phyloP scores from a whole-genome alignment of 2,329 filamentous ascomycete genomes.

The Diplodia sapinea region DNA sequence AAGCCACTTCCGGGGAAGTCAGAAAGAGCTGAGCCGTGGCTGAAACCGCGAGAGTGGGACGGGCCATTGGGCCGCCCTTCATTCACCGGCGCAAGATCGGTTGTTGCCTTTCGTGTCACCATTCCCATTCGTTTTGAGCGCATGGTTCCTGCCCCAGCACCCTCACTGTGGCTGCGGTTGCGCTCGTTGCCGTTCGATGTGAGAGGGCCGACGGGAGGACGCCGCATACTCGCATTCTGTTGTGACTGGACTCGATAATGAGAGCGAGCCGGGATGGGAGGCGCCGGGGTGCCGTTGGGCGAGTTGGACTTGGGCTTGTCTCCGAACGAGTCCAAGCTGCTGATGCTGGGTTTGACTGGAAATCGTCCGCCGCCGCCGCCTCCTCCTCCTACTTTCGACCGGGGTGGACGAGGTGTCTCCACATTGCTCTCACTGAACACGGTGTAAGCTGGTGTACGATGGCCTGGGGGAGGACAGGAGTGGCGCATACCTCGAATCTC shows the following conservation, averaged over 20 bases:
- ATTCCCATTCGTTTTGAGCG: constrained; percentile 67
- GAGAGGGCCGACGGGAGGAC: constrained; percentile 75
- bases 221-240: constrained; percentile 66
- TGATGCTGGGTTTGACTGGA: constrained; percentile 70
- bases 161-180: constrained; percentile 67
- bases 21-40: constrained; percentile 59
- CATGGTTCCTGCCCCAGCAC: constrained; percentile 57
- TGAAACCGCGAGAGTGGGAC: constrained; percentile 63
- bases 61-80: constrained; percentile 59
- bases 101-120: constrained; percentile 42
- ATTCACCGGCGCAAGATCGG: constrained; percentile 60
- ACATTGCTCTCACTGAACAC: constrained; percentile 69
- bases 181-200: constrained; percentile 70
- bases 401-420: constrained; percentile 77
- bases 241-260: constrained; percentile 79
- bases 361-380: constrained; percentile 58
- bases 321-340: constrained; percentile 64
- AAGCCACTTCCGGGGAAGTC: constrained; percentile 33
- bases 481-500: constrained; percentile 49
- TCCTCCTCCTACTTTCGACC: constrained; percentile 47
- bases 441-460: constrained; percentile 32
- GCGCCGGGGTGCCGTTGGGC: constrained; percentile 64
- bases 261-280: constrained; percentile 79
- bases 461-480: background rate
- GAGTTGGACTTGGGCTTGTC: constrained; percentile 67